Base-by-base conservation (phyloP, 75 land plant species). In the Picea glauca region DNA sequence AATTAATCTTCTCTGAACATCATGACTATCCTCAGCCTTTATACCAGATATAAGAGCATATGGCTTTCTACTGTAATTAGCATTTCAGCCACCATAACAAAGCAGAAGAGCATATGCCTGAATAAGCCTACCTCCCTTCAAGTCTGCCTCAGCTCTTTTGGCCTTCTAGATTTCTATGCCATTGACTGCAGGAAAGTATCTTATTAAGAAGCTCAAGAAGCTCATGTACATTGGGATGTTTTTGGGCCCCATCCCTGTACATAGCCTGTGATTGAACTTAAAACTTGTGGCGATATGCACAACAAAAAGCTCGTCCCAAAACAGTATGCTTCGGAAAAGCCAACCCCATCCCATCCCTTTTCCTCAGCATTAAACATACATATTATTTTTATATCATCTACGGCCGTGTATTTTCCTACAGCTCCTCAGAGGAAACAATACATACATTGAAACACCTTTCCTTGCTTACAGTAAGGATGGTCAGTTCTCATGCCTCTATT, bases 191-290 rank as follows among this genome's bases (percentile, higher is more conserved):
- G 43, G 50, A 18, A 38, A 46, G 50, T 68, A 20, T 68, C 46
- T 68, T 38, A 68, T 68, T 67, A 33, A 35, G 72, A 68, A 68
- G 35, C n/a, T 68, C 72, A 33, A 35, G 72, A 68, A 68, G 35
- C n/a, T 68, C 72, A 68, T 68, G 46, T 32, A 18, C 18, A n/a
- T 68, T 68, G 21, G 9, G 9, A 40, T 35, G 50, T 43, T 35
- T 38, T 68, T 68, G 18, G 50, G 43, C 43, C 32, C 8, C 72
- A 38, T 38, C 43, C 46, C 72, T 68, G 21, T 68, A 68, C 72
- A 68, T 68, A 68, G 35, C 72, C 43, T 68, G 64, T 40, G n/a
- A 68, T 67, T 6, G 40, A 18, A 40, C 38, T 38, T 17, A 68
- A 68, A 68, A 17, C 72, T 62, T 23, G 3, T 63, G 66, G 33